phyloP scores from a whole-genome alignment of 768 basidiomycete genomes.

The Psilocybe sp. region DNA sequence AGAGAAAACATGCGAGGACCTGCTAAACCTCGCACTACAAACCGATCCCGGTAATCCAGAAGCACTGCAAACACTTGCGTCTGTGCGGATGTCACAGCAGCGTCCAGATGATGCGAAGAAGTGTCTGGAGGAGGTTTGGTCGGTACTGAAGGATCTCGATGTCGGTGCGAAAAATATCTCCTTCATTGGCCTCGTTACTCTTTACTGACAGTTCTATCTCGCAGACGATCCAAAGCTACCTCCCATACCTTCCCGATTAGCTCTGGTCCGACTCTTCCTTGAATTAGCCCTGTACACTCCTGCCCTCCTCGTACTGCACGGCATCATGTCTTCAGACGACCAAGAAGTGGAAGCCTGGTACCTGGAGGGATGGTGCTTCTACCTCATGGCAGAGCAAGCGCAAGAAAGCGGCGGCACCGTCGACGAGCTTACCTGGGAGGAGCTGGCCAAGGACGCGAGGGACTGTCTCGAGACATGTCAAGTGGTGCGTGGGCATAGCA shows the following conservation, averaged over 20 bases:
- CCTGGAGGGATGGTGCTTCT: constrained; percentile 93
- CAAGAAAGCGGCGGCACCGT: constrained; percentile 51
- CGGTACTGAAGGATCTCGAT: constrained; percentile 68
- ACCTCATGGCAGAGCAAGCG: constrained; percentile 73
- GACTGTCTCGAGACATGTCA: constrained; percentile 84
- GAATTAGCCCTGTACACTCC: constrained; percentile 71
- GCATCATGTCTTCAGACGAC: constrained; percentile 78
- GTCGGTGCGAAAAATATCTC: constrained; percentile 22
- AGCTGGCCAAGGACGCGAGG: constrained; percentile 73
- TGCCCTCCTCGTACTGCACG: constrained; percentile 74
- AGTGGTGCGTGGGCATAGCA: constrained; percentile 44
- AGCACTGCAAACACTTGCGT: constrained; percentile 76
- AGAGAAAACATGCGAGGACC: constrained; percentile 75
- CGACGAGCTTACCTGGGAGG: constrained; percentile 65
- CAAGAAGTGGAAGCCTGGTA: constrained; percentile 92
- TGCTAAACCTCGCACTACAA: constrained; percentile 70
- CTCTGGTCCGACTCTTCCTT: constrained; percentile 78
- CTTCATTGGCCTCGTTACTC: not conserved
- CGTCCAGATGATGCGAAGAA: constrained; percentile 77
- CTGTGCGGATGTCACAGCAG: constrained; percentile 86
- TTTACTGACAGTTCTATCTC: constrained; percentile 1
- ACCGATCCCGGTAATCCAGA: constrained; percentile 76
- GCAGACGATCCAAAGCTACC: constrained; percentile 69
- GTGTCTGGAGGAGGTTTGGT: constrained; percentile 67
- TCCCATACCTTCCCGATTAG: constrained; percentile 66